These are phyloP conservation scores for Lentinus brumalis DNA, from an alignment of 768 basidiomycete genomes.

Conservation along the genomic window DNA sequence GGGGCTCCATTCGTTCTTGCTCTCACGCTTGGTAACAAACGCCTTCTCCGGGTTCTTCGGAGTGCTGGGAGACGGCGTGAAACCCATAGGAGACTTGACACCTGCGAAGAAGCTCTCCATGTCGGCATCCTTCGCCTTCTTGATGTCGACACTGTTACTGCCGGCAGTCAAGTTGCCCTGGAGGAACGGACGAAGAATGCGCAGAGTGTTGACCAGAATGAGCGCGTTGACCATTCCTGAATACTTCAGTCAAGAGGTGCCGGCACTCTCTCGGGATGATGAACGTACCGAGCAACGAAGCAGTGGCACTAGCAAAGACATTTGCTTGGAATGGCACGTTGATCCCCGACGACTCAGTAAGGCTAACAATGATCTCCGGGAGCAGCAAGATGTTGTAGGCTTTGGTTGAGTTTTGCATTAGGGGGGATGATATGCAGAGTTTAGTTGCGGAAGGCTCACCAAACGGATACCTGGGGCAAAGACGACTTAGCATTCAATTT, in stretches of 20 bases:
- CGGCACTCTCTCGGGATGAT: background rate
- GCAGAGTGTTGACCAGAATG: slow-evolving; percentile 70
- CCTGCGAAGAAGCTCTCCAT: slow-evolving; percentile 29
- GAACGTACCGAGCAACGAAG: slow-evolving; percentile 55
- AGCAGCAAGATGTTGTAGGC: slow-evolving; percentile 62
- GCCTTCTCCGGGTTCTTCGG: slow-evolving; percentile 21
- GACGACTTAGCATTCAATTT: slow-evolving; percentile 5
- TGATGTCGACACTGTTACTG: background rate
- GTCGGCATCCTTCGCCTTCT: slow-evolving; percentile 15
- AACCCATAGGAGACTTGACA: slow-evolving; percentile 24
- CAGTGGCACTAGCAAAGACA: slow-evolving; percentile 54
- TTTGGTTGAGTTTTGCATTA: slow-evolving; percentile 26
- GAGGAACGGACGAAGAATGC: slow-evolving; percentile 58
- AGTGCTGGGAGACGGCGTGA: slow-evolving; percentile 17
- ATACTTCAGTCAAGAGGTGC: slow-evolving; percentile 5
- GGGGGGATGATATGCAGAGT: background rate
- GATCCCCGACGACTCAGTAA: slow-evolving; percentile 51
- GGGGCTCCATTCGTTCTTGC: slow-evolving; percentile 13
- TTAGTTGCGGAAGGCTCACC: slow-evolving; percentile 40
- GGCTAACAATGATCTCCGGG: slow-evolving; percentile 56
- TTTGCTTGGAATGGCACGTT: slow-evolving; percentile 46
- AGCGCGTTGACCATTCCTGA: slow-evolving; percentile 65
- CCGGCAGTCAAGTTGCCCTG: slow-evolving; percentile 24
- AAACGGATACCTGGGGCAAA: slow-evolving; percentile 53
- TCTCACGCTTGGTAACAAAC: slow-evolving; percentile 8